These are phyloP conservation scores for Spergularia marina DNA, from an alignment of 148 eudicot species.

Conservation along the genomic window DNA sequence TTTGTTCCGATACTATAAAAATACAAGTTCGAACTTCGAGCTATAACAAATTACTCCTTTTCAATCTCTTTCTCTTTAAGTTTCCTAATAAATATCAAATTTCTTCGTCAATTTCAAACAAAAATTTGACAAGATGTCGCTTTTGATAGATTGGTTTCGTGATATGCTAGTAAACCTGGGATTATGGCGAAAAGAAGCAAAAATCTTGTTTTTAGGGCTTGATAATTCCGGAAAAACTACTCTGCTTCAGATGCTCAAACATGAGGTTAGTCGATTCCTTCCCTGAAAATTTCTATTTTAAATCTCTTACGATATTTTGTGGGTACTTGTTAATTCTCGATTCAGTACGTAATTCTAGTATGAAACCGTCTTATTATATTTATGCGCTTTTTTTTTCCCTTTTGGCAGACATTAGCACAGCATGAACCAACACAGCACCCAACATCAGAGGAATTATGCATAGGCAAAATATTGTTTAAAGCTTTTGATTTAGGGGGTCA, in stretches of 20 bases:
- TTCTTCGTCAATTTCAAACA: background rate
- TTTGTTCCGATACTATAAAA: no score
- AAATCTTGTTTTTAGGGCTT: slow-evolving; percentile 48
- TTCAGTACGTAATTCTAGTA: no score
- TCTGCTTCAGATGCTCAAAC: slow-evolving; percentile 47
- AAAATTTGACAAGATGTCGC: slow-evolving; percentile 14
- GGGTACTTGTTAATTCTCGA: no score
- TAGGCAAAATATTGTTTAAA: slow-evolving; percentile 73
- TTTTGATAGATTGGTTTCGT: slow-evolving; percentile 46
- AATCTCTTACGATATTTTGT: background rate
- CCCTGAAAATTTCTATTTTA: background rate
- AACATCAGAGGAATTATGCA: slow-evolving; percentile 71
- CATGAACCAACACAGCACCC: slow-evolving; percentile 83
- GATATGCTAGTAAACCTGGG: slow-evolving; percentile 41
- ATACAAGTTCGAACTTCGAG: no score
- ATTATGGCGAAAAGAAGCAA: slow-evolving; percentile 47
- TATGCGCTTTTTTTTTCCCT: background rate
- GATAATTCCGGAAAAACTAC: slow-evolving; percentile 55
- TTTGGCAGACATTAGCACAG: slow-evolving; percentile 55
- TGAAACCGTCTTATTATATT: background rate
- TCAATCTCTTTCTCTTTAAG: background rate
- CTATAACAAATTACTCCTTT: background rate
- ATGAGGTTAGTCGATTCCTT: slow-evolving; percentile 28
- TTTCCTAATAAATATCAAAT: background rate
- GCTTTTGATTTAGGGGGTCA: slow-evolving; percentile 92